phyloP scores from a whole-genome alignment of 495 filamentous ascomycete species.

The Aspergillus ostianus region DNA sequence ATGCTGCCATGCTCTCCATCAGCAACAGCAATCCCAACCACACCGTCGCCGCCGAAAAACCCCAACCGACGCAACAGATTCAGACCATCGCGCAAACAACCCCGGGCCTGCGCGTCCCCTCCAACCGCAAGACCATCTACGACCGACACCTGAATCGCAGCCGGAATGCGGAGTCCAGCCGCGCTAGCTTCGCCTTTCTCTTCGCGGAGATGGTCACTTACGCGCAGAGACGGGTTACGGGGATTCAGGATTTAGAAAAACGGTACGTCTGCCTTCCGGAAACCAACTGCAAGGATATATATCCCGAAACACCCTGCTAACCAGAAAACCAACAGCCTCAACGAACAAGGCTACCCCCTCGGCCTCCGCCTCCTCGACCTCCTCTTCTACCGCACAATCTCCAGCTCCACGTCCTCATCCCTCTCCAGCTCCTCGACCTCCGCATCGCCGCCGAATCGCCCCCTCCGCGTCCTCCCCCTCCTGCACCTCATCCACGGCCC shows the following conservation, averaged over 20 bases:
- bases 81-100: conserved; percentile 35
- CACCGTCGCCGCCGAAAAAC: conserved; percentile 28
- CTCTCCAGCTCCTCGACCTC: conserved; percentile 73
- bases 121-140: conserved; percentile 96
- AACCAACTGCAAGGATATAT: background rate
- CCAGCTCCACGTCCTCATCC: conserved; percentile 72
- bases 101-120: conserved; percentile 85
- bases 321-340: conserved; percentile 58
- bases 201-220: conserved; percentile 98
- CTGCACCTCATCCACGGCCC: conserved; percentile 91
- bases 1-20: conserved; percentile 39
- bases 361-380: conserved; percentile 94
- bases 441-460: conserved; percentile 66
- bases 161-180: conserved; percentile 81
- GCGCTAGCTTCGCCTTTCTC: conserved; percentile 90
- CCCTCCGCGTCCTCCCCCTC: conserved; percentile 84
- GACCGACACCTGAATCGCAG: conserved; percentile 90
- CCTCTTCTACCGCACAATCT: conserved; percentile 64
- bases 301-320: background rate
- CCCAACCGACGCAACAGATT: conserved; percentile 31
- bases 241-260: conserved; percentile 90
- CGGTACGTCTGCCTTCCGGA: conserved; percentile 50
- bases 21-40: conserved; percentile 30
- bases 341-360: conserved; percentile 91
- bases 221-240: conserved; percentile 84